phyloP scores from a whole-genome alignment of 1,139 yeast species.

The Taiozyma sp. region DNA sequence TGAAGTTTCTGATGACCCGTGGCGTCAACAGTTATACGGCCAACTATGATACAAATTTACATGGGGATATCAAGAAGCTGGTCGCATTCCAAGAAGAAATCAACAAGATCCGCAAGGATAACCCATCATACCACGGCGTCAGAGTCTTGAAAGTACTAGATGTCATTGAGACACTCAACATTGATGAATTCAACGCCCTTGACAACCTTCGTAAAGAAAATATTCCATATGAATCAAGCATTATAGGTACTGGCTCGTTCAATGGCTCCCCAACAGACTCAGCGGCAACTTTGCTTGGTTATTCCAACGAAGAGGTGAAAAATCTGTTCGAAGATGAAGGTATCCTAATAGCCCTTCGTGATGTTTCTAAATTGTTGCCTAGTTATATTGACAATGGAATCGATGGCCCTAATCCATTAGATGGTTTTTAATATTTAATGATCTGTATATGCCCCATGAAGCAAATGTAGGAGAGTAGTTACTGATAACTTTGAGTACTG shows the following conservation, averaged over 20 bases:
- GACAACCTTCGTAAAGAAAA: background rate
- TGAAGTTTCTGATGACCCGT: constrained; percentile 4
- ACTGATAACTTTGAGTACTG: background rate
- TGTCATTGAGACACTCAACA: constrained; percentile 6
- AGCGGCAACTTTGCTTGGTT: background rate
- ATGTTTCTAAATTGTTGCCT: background rate
- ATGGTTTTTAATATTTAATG: background rate
- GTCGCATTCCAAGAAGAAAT: constrained; percentile 4
- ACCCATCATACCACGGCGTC: constrained; percentile 3
- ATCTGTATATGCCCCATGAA: background rate
- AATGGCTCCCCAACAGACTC: background rate
- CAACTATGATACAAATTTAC: background rate
- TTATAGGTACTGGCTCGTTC: background rate
- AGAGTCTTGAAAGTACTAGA: constrained; percentile 6
- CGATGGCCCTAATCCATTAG: background rate
- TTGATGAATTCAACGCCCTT: constrained; percentile 2
- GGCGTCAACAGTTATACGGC: background rate
- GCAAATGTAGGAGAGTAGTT: no score
- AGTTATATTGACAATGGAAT: background rate
- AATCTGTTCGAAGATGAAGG: background rate
- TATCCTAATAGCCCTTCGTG: background rate
- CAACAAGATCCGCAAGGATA: constrained; percentile 3
- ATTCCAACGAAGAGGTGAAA: background rate
- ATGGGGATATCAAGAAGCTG: constrained; percentile 5
- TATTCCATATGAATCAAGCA: background rate